phyloP scores from a whole-genome alignment of 169 alveolate genomes.

The Plasmodium gonderi region DNA sequence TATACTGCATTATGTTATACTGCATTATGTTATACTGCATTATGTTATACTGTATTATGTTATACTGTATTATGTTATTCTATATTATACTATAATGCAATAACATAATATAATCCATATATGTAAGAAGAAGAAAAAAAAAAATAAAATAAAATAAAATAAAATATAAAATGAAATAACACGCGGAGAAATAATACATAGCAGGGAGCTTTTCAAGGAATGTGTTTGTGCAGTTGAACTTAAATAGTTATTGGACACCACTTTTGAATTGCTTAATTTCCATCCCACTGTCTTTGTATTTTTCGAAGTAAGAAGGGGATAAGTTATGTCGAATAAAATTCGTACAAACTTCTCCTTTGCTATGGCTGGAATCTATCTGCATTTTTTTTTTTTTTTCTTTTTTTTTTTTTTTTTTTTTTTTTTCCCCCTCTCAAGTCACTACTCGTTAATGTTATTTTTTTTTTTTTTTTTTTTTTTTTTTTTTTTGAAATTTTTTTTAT shows the following conservation, averaged over 20 bases:
- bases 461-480: not conserved
- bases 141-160: not conserved
- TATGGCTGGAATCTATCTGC: slow-evolving; percentile 70
- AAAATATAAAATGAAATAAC: not conserved
- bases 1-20: no score
- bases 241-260: not conserved
- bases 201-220: not conserved
- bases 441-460: not conserved
- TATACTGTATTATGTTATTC: no score
- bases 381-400: not conserved
- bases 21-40: no score
- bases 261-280: not conserved
- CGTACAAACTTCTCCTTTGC: not conserved
- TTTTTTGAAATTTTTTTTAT: no score
- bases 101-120: no score
- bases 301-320: slow-evolving; percentile 60
- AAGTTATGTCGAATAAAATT: not conserved
- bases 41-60: no score
- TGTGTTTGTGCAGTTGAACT: not conserved
- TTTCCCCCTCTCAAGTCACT: no score
- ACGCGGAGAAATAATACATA: not conserved
- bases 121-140: not conserved
- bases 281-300: not conserved
- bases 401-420: not conserved
- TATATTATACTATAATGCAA: no score